phyloP scores from a whole-genome alignment of 2,329 filamentous ascomycete species.

The Exophiala lecanii-corni region DNA sequence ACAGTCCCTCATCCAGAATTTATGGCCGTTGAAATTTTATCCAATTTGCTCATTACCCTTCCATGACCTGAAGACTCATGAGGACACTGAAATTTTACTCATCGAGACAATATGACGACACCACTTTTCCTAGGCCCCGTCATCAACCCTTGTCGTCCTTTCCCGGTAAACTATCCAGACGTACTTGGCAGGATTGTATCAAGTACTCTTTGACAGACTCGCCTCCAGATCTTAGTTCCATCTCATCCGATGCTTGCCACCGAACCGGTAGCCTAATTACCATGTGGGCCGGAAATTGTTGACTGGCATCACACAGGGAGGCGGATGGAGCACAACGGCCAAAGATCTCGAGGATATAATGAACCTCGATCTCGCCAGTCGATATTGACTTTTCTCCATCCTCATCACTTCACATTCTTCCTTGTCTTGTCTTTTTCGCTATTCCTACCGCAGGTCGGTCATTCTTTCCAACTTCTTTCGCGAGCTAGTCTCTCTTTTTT shows the following conservation, averaged over 20 bases:
- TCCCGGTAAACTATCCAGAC: neutral
- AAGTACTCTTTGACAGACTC: constrained; percentile 12
- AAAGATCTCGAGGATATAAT: constrained; percentile 13
- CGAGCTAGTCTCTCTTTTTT: constrained; percentile 25
- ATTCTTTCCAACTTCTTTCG: constrained; percentile 15
- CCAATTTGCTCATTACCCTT: neutral
- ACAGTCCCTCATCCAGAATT: neutral
- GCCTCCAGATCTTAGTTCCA: constrained; percentile 16
- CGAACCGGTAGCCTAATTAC: too few relatives aligned
- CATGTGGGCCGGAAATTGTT: too few relatives aligned
- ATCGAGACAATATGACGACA: neutral
- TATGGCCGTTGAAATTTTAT: neutral
- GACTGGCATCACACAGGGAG: too few relatives aligned
- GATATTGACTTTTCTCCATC: neutral
- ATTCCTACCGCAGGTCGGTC: constrained; percentile 23
- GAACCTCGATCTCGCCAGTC: neutral
- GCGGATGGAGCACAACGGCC: too few relatives aligned
- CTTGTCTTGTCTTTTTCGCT: constrained; percentile 6
- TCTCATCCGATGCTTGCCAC: constrained; percentile 4
- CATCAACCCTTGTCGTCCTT: neutral
- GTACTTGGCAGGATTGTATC: constrained; percentile 13
- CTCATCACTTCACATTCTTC: constrained; percentile 4
- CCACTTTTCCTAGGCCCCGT: neutral
- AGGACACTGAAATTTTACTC: neutral
- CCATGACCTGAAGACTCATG: neutral